Conservation (phyloP, 2,329 filamentous ascomycete genomes). For the Cordyceps fumosorosea region DNA sequence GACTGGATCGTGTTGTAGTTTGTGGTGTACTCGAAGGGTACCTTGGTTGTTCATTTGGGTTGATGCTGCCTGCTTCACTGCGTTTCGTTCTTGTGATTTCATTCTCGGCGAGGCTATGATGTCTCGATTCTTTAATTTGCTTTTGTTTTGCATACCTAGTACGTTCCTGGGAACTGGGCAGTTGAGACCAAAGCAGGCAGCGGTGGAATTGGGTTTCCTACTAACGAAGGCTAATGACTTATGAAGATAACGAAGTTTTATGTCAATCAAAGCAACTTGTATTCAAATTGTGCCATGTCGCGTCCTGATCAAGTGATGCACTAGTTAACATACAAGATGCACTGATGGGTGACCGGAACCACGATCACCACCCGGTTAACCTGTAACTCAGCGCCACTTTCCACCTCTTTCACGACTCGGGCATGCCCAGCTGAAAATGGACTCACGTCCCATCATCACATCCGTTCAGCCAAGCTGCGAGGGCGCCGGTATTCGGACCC, state of each 20-base stretch:
- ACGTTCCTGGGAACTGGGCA: background rate
- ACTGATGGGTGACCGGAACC: too few relatives aligned
- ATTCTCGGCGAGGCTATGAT: too few relatives aligned
- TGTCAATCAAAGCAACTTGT: background rate
- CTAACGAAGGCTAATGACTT: background rate
- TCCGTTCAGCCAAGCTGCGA: conserved; percentile 12
- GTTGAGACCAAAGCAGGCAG: background rate
- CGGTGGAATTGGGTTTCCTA: background rate
- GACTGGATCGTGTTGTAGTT: background rate
- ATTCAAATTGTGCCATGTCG: background rate
- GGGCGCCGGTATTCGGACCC: background rate
- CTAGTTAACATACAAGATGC: background rate
- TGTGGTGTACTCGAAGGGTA: background rate
- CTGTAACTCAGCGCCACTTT: background rate
- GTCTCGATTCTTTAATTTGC: background rate
- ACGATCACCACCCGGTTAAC: too few relatives aligned
- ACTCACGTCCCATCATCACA: conserved; percentile 16
- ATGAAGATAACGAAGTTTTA: background rate
- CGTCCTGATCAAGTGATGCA: background rate
- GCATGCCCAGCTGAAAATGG: too few relatives aligned
- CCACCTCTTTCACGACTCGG: too few relatives aligned
- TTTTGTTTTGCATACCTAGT: background rate
- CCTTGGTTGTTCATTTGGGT: too few relatives aligned
- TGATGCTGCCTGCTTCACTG: too few relatives aligned
- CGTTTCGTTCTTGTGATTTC: too few relatives aligned